Evolutionary conservation across 2,329 filamentous ascomycete species (phyloP).

Genomic region (Alternaria solani): DNA sequence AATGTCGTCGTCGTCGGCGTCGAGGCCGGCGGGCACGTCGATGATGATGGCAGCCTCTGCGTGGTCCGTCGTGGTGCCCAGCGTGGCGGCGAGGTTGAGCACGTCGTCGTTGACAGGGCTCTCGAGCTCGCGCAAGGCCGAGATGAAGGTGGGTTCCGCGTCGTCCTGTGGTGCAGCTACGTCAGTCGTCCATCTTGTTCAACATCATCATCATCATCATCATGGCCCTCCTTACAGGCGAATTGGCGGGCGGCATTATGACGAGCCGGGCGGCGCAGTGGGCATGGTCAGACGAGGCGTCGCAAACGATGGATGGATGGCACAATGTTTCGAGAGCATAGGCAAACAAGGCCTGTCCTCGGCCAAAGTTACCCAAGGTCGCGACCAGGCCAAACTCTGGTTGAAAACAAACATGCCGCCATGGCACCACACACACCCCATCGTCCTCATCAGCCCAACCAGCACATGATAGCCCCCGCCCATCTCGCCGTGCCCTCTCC

Average conservation of each 20-base stretch:
- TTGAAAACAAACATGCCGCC: conserved; percentile 12
- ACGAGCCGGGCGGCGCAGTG: conserved; percentile 23
- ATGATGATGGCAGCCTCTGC: background rate
- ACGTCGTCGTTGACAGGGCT: conserved; percentile 54
- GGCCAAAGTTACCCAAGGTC: background rate
- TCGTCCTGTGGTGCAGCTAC: conserved; percentile 37
- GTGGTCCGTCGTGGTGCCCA: conserved; percentile 49
- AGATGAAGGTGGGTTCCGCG: conserved; percentile 54
- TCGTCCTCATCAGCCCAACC: background rate
- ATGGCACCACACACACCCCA: background rate
- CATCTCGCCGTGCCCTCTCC: background rate
- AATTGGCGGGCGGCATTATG: conserved; percentile 49
- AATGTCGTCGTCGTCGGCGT: conserved; percentile 48
- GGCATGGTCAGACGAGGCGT: conserved; percentile 21
- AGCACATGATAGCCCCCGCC: conserved; percentile 1
- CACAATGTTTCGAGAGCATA: conserved; percentile 11
- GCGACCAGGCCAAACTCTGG: conserved; percentile 5
- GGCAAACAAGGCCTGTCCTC: conserved; percentile 8
- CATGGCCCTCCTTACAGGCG: conserved; percentile 30
- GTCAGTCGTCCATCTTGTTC: conserved; percentile 27
- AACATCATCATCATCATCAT: background rate
- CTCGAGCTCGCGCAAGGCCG: conserved; percentile 57
- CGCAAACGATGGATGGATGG: conserved; percentile 2
- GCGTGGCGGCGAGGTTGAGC: conserved; percentile 60
- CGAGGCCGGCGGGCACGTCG: background rate